Base-by-base conservation (phyloP, 2,329 filamentous ascomycete species). In the Penicillium frequentans region DNA sequence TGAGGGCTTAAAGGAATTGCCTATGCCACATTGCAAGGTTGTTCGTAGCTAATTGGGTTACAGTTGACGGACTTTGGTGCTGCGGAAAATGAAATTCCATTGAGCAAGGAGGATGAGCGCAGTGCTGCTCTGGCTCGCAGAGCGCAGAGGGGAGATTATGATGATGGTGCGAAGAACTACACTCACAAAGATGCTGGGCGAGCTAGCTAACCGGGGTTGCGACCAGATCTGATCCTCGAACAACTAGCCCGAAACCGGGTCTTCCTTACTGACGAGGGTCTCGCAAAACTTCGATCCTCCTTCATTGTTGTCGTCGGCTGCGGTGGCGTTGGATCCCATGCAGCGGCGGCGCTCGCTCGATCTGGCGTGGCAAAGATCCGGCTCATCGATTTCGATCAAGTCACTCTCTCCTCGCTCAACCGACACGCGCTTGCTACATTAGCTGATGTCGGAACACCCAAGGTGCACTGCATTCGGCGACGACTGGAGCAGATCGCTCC, bases 291-390 rank as follows among this genome's bases (percentile, higher is more conserved):
- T 29, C 90, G 93, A 13, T 81, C 84, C 47, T 85, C 93, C 1
- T 96, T 96, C 68, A 85, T 99, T 47, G 83, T 98, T 39, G 85
- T 99, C 1, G 92, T 99, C 11, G 95, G 95, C 4, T 93, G 92
- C 64, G 95, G 95, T 61, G 95, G 95, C 43, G 95, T 99, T 5
- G 95, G 95, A 46, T 97, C 92, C 7, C 96, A 99, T 78, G 93
- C 91, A 60, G 85, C 89, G 5, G 88, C 93, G 1, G 88, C 95
- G 3, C 85, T 99, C 29, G 89, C 91, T 5, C 88, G 95, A 29
- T 96, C 93, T 0, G 95, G 39, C 19, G 39, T 42, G 9, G 39
- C 39, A 10, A 42, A 42, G n/a, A 42, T 42, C 10, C 39, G 39
- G 10, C 46, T 49, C 16, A 49, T 49, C 46, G 46, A 49, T 33